Evolutionary conservation across 148 eudicot species (phyloP).

Genomic region (Suaeda aralocaspica): DNA sequence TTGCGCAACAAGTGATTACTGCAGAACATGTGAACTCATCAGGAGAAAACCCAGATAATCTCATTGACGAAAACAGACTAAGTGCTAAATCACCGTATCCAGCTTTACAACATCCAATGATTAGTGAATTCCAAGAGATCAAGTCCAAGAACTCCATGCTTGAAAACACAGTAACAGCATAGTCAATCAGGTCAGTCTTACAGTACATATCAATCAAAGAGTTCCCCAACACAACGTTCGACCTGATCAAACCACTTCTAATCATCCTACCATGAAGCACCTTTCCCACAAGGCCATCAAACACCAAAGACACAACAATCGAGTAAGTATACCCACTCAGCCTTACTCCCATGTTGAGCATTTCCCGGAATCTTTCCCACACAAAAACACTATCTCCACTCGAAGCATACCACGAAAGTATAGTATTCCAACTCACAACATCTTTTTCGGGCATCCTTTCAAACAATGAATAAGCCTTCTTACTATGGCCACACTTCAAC

Average conservation of each 20-base stretch:
- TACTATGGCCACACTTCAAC: slow-evolving; percentile 30
- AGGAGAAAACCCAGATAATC: slow-evolving; percentile 37
- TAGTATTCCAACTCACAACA: slow-evolving; percentile 78
- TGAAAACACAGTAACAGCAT: slow-evolving; percentile 63
- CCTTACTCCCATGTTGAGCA: slow-evolving; percentile 42
- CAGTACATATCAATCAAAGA: slow-evolving; percentile 71
- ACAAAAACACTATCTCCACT: slow-evolving; percentile 37
- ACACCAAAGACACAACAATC: slow-evolving; percentile 40
- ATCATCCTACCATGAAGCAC: slow-evolving; percentile 57
- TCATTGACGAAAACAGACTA: slow-evolving; percentile 48
- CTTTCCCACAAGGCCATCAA: slow-evolving; percentile 38
- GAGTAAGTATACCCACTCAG: slow-evolving; percentile 60
- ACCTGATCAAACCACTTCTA: slow-evolving; percentile 38
- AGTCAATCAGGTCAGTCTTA: slow-evolving; percentile 48
- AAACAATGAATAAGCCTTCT: slow-evolving; percentile 47
- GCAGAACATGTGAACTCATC: slow-evolving; percentile 62
- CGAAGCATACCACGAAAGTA: slow-evolving; percentile 55
- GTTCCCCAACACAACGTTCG: slow-evolving; percentile 66
- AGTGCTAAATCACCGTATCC: slow-evolving; percentile 43
- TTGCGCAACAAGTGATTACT: slow-evolving; percentile 44
- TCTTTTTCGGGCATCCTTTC: slow-evolving; percentile 65
- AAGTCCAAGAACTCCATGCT: slow-evolving; percentile 58
- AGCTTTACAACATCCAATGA: slow-evolving; percentile 41
- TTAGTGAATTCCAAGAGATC: slow-evolving; percentile 76
- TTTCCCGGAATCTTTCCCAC: slow-evolving; percentile 37